Base-by-base conservation (phyloP, 768 basidiomycete species). In the Leccinum longicurvipes region DNA sequence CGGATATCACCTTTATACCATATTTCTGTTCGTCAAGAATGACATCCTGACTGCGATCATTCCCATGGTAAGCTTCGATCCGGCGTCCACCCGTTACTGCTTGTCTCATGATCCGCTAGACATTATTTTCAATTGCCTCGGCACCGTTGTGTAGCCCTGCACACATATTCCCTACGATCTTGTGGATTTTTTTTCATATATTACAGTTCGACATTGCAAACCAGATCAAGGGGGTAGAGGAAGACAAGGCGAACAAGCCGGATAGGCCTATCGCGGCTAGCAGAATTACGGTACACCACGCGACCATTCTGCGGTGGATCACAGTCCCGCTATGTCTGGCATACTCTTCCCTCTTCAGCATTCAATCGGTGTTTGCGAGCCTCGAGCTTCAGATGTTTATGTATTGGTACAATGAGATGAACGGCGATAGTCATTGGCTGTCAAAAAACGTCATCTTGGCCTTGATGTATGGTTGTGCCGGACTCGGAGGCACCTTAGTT, bases 171-270 rank as follows among this genome's bases (percentile, higher is more conserved):
- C 67, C 75, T 21, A 62, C 72, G 4, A 50, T 76, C 1, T 34
- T 73, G 5, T 81, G 79, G 79, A 68, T 77, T 27, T 80, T 70
- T 72, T 50, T 77, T 3, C 79, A 81, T 51, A 62, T 78, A 14
- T 62, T 80, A 2, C 76, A 77, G 45, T 77, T 74, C 60, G 59
- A 76, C 57, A 60, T 79, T 19, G 68, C 44, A 15, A 45, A 45
- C 44, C 44, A 45, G 23, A 24, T 24, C 44, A 45, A 23, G 44
- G 24, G 23, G 12, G 4, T 23, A 8, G 72, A 73, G 9, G 79
- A 81, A 61, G 79, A 81, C 54, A 68, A 58, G 21, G 46, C 67
- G 42, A 80, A 81, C 62, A 77, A 79, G 50, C 73, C 75, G 2
- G 73, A 74, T 53, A 63, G 79, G 10, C 79, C 79, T 0, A 58